phyloP scores from a whole-genome alignment of 179 eudicot genomes.

The Dionaea muscipula region DNA sequence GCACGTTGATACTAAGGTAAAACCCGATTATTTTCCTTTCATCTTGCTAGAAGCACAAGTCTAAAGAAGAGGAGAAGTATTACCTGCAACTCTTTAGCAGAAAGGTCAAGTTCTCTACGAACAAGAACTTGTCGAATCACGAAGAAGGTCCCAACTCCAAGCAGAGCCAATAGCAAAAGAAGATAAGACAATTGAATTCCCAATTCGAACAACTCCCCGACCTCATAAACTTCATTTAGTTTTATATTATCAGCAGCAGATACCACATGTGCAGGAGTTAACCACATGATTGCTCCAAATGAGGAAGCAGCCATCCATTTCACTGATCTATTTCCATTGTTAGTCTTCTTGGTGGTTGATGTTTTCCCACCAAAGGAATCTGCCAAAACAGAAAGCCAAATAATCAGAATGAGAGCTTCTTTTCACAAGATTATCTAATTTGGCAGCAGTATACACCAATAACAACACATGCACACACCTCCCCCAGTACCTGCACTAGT shows the following conservation, averaged over 20 bases:
- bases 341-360: conserved; percentile 11
- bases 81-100: conserved; percentile 96
- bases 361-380: conserved; percentile 18
- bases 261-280: conserved; percentile 42
- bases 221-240: conserved; percentile 54
- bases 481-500: not conserved
- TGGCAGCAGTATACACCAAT: not conserved
- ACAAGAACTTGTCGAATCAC: conserved; percentile 93
- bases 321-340: conserved; percentile 13
- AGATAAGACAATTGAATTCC: conserved; percentile 89
- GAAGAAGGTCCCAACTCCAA: conserved; percentile 78
- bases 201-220: conserved; percentile 84
- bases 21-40: no score
- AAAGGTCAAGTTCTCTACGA: conserved; percentile 94
- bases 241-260: conserved; percentile 40
- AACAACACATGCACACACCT: not conserved
- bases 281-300: conserved; percentile 37
- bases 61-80: conserved; percentile 1
- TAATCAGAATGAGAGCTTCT: not conserved
- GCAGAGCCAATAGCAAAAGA: conserved; percentile 68
- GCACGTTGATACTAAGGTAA: not conserved
- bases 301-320: conserved; percentile 25
- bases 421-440: not conserved
- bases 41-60: not conserved
- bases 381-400: conserved; percentile 16